Base-by-base conservation (phyloP, 164 flowering plant species). In the Vitis riparia region DNA sequence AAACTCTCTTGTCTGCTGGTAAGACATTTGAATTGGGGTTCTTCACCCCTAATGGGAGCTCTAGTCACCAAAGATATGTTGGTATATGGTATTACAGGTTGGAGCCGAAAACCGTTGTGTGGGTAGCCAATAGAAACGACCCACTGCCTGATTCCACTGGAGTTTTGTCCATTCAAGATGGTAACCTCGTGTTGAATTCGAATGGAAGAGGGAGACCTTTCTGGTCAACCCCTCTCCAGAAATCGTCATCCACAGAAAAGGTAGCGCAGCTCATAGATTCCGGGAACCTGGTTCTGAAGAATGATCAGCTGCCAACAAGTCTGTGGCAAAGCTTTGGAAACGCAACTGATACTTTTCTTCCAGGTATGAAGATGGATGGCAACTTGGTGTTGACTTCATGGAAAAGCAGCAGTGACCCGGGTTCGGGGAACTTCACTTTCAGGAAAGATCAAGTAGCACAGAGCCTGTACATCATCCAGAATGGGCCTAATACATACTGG, bases 281-380 rank as follows among this genome's bases (percentile, higher is more conserved):
- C 3, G 80, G 77, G 7, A 78, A 78, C 59, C 52, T 78, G 16
- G 60, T 78, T 10, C 1, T 73, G 19, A 59, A 50, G 4, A 29
- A 62, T 1, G 56, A 51, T 32, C 44, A 32, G 44, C 23, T 23
- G 23, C 23, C 1, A 23, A 7, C 44, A 32, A 32, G 44, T 32
- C 48, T 75, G 0, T 74, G 80, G 80, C 68, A 78, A 49, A 78
- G 80, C 65, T 78, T 78, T 55, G 63, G 63, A 6, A 14, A 70
- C 11, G 75, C 80, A 16, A 74, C 77, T 1, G 77, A 78, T 50
- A 78, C 81, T 29, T 78, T 78, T 75, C 81, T 78, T 65, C 73
- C 78, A 11, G 81, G 81, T 1, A 78, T 78, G 81, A 71, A 23
- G 53, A 68, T 75, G 78, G 67, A 68, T 61, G 68, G 55, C n/a